Conservation (phyloP, 129 eudicot species). For the Flaveria linearis region DNA sequence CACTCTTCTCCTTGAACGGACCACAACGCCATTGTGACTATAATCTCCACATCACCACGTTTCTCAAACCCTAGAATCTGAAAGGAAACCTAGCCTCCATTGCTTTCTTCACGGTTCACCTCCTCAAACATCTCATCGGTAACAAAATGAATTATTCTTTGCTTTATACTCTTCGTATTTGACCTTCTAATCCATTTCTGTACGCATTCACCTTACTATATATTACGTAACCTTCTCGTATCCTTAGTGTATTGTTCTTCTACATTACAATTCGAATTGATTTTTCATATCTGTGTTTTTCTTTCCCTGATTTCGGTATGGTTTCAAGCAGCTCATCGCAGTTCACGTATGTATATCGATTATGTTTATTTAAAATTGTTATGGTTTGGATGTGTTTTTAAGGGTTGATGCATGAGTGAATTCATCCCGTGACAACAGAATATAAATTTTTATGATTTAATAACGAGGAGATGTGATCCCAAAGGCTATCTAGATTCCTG, state of each 20-base stretch:
- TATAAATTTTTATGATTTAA: slow-evolving; percentile 6
- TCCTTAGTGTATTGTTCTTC: slow-evolving; percentile 1
- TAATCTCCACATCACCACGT: slow-evolving; percentile 27
- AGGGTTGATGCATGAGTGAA: slow-evolving; percentile 20
- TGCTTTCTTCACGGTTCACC: slow-evolving; percentile 32
- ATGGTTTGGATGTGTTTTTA: slow-evolving; percentile 4
- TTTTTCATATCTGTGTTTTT: slow-evolving; percentile 6
- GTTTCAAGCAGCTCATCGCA: slow-evolving; percentile 33
- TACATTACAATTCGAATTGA: slow-evolving; percentile 2
- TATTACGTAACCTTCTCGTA: slow-evolving; percentile 24
- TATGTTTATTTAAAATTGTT: slow-evolving; percentile 4
- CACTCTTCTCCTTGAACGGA: slow-evolving; percentile 16
- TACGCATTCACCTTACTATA: slow-evolving; percentile 36
- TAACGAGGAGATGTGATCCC: too few relatives aligned
- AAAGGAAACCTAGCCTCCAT: slow-evolving; percentile 35
- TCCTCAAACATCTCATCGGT: slow-evolving; percentile 43
- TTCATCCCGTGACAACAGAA: not conserved
- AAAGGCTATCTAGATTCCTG: not conserved
- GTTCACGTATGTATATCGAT: slow-evolving; percentile 29
- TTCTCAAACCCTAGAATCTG: slow-evolving; percentile 29
- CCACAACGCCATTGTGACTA: slow-evolving; percentile 33
- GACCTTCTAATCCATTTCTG: slow-evolving; percentile 39
- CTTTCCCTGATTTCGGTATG: slow-evolving; percentile 27
- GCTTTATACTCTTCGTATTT: slow-evolving; percentile 39
- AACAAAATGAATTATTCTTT: slow-evolving; percentile 26